Evolutionary conservation across 2,329 filamentous ascomycete genomes (phyloP).

Genomic region (Plenodomus biglobosus): DNA sequence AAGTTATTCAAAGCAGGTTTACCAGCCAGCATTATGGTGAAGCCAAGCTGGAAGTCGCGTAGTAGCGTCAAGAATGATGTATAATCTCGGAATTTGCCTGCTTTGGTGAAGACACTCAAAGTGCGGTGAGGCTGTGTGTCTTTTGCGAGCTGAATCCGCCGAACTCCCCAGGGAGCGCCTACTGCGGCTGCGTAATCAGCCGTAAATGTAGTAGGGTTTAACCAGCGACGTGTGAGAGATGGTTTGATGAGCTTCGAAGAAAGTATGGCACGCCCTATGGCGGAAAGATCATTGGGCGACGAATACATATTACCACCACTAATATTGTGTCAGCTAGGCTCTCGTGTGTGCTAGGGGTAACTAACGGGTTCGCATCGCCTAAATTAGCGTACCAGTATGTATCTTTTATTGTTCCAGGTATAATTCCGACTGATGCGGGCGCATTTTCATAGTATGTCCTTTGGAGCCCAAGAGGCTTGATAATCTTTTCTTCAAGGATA

Average conservation of each 20-base stretch:
- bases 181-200: conserved; percentile 32
- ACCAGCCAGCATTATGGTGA: conserved; percentile 45
- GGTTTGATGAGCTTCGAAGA: conserved; percentile 41
- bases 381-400: conserved; percentile 24
- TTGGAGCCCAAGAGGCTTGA: conserved; percentile 46
- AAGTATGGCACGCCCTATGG: conserved; percentile 45
- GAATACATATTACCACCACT: conserved; percentile 40
- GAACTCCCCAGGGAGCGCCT: conserved; percentile 48
- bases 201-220: conserved; percentile 47
- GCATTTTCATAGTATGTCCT: conserved; percentile 39
- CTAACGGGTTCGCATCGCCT: conserved; percentile 26
- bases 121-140: conserved; percentile 9
- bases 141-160: conserved; percentile 21
- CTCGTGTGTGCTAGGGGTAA: background rate
- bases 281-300: conserved; percentile 41
- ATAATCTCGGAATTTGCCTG: conserved; percentile 48
- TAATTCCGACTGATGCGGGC: conserved; percentile 32
- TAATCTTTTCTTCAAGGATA: conserved; percentile 41
- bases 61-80: conserved; percentile 46
- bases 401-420: conserved; percentile 36
- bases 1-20: conserved; percentile 6
- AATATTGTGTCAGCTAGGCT: conserved; percentile 1
- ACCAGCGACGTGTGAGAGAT: conserved; percentile 45
- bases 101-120: conserved; percentile 48
- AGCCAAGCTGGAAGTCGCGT: conserved; percentile 50